Percentiles rank a stretch among this genome's conserved stretches.
These are phyloP conservation scores for Vitis labrusca DNA, from an alignment of 164 flowering plant species.

Conservation along the genomic window DNA sequence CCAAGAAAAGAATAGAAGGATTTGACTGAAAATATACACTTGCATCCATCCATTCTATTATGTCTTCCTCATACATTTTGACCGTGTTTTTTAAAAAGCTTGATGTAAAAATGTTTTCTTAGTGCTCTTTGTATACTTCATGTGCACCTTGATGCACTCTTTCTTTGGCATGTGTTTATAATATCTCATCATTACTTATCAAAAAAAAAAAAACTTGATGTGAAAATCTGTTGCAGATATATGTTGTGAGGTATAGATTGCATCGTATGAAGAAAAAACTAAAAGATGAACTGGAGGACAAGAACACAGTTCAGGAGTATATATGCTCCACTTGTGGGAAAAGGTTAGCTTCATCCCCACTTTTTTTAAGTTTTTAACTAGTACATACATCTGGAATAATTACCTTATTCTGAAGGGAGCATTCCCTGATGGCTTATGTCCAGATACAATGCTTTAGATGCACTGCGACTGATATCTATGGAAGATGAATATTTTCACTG, in stretches of 20 bases:
- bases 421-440: conserved; percentile 12
- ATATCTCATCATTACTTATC: too few relatives aligned
- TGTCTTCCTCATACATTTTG: not conserved
- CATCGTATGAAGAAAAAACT: conserved; percentile 93
- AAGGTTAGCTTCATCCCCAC: conserved; percentile 46
- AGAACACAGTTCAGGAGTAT: conserved; percentile 91
- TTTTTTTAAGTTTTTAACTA: not conserved
- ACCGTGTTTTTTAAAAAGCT: not conserved
- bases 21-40: too few relatives aligned
- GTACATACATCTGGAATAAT: too few relatives aligned
- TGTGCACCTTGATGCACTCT: too few relatives aligned
- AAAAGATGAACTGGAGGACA: conserved; percentile 86
- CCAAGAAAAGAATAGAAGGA: too few relatives aligned
- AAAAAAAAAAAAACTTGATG: too few relatives aligned
- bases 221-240: conserved; percentile 55
- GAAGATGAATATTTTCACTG: conserved; percentile 82
- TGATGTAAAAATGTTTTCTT: too few relatives aligned
- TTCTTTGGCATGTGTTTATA: too few relatives aligned
- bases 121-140: too few relatives aligned
- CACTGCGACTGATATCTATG: conserved; percentile 58
- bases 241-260: conserved; percentile 89
- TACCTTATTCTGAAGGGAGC: too few relatives aligned
- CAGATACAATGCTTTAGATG: conserved; percentile 95
- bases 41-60: too few relatives aligned
- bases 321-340: conserved; percentile 77